Percentiles rank a stretch among this genome's conserved stretches.
Conservation (phyloP, 2,329 filamentous ascomycete species). For the Nectriaceae sp. region DNA sequence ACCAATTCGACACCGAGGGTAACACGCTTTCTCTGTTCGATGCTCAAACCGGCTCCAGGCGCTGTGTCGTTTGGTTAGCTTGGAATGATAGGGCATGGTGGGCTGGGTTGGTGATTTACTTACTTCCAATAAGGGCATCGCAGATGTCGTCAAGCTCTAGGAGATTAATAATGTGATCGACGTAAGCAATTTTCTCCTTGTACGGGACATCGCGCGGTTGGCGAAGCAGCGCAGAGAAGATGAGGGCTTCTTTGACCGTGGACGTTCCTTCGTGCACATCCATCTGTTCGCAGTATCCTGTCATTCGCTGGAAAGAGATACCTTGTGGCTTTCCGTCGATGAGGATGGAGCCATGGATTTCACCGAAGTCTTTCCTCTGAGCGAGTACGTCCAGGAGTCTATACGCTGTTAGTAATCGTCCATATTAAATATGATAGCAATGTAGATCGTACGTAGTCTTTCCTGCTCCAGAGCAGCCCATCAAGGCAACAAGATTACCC, state of each 20-base stretch:
- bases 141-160: constrained; percentile 65
- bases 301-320: constrained; percentile 64
- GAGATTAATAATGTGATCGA: constrained; percentile 65
- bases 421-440: background rate
- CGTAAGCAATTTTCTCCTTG: constrained; percentile 66
- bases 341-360: constrained; percentile 45
- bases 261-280: constrained; percentile 67
- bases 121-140: constrained; percentile 61
- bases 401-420: background rate
- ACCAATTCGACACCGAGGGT: constrained; percentile 72
- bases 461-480: constrained; percentile 79
- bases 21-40: constrained; percentile 61
- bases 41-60: constrained; percentile 46
- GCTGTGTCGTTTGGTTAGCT: constrained; percentile 48
- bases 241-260: constrained; percentile 67
- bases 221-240: constrained; percentile 66
- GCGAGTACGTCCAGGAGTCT: constrained; percentile 65
- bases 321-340: constrained; percentile 64
- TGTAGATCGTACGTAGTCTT: constrained; percentile 64
- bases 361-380: constrained; percentile 63
- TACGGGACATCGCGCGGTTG: constrained; percentile 56
- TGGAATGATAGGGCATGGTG: too few relatives aligned
- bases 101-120: constrained; percentile 21
- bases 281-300: constrained; percentile 70
- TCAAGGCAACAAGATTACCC: constrained; percentile 76